Evolutionary conservation across 192 early-diverging fungal genomes (phyloP), one percentile per base, ranked within the genome.

Genomic region (Funneliformis geosporum): DNA sequence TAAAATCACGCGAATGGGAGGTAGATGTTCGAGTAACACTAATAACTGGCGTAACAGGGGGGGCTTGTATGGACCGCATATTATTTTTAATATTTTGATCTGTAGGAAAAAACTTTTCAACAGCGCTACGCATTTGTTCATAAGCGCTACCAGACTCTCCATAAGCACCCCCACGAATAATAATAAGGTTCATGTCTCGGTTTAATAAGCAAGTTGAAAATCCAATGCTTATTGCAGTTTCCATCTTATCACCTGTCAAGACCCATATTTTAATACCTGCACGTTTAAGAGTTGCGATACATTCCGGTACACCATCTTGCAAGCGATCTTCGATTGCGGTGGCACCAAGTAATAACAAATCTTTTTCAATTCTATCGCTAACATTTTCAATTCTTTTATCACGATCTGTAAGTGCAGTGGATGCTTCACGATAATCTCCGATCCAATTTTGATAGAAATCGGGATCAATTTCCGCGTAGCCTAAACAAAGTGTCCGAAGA

Each of bases 221-320:
- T 0, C 93, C 93, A 86, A 94, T 94, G 75, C 92, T 93, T 80
- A 94, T 93, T 1, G 93, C 93, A 9, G 93, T 94, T 69, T 94
- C 93, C 79, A 92, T 84, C 75, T 94, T 94, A 83, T 94, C 94
- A 8, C 92, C 93, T 0, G 93, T 94, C 70, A 94, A 80, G n/a
- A 94, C 92, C 93, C 93, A 94, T 28, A 94, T 76, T 80, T 93
- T 93, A 46, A 94, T 90, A 21, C 92, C 92, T 0, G 93, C 93
- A 4, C 84, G 81, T 42, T 86, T 83, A 16, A 94, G 73, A 0
- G 84, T 87, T 9, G 84, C 85, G 23, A 94, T 94, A 44, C 88
- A 89, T 14, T 94, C 92, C 10, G 93, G 93, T 8, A 94, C 93
- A 39, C 91, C 92, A 8, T 93, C 93, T 71, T 94, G 93, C 8